These are phyloP conservation scores for Mucor piriformis DNA, from an alignment of 371 early-diverging fungal species.

Conservation along the genomic window DNA sequence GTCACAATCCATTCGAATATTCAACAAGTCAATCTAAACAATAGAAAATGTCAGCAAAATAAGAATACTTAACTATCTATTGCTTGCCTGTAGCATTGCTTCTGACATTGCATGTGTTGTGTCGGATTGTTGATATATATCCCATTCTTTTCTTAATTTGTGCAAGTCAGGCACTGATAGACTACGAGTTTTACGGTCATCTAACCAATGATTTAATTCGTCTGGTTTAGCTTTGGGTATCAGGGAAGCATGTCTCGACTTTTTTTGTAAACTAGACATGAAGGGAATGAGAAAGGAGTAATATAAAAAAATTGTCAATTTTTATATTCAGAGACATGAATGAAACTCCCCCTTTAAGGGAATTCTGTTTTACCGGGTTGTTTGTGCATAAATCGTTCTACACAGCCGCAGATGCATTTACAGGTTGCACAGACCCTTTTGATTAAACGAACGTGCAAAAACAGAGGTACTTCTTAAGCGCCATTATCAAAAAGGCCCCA, in stretches of 20 bases:
- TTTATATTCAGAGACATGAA: too few species aligned
- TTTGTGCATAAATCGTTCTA: too few species aligned
- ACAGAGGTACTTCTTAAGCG: too few species aligned
- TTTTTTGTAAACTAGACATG: too few species aligned
- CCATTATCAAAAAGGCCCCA: too few species aligned
- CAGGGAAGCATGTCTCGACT: neutral
- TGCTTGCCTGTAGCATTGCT: slow-evolving; percentile 29
- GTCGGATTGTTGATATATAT: slow-evolving; percentile 19
- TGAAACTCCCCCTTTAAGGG: too few species aligned
- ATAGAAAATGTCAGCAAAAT: neutral
- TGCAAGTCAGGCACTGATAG: slow-evolving; percentile 40
- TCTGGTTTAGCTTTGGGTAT: neutral
- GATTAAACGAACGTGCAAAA: too few species aligned
- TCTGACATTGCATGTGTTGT: slow-evolving; percentile 19
- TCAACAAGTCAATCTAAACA: slow-evolving; percentile 41
- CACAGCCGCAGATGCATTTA: too few species aligned
- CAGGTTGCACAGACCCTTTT: too few species aligned
- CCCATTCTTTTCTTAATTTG: slow-evolving; percentile 37
- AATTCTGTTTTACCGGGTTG: too few species aligned
- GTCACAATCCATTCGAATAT: slow-evolving; percentile 34
- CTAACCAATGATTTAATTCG: neutral
- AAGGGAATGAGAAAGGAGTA: too few species aligned
- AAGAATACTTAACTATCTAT: neutral
- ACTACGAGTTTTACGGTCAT: slow-evolving; percentile 6
- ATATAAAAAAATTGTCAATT: too few species aligned